Percentiles rank a stretch among this genome's conserved stretches.
These are phyloP conservation scores for Linanthus parryae DNA, from an alignment of 148 eudicot genomes.

Conservation along the genomic window DNA sequence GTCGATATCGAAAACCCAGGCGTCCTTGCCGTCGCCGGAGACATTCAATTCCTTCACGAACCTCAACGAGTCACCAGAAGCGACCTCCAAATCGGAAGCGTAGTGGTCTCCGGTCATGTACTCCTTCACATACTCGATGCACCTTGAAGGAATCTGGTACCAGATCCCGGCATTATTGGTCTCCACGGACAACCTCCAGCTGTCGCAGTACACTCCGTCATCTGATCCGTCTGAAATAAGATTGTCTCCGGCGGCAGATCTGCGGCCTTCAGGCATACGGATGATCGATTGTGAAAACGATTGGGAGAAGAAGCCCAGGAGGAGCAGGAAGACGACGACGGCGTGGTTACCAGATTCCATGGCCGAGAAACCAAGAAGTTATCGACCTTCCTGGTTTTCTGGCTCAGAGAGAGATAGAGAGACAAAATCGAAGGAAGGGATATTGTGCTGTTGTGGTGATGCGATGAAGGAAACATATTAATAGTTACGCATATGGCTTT, in stretches of 20 bases:
- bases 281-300: conserved; percentile 16
- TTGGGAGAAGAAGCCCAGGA: conserved; percentile 11
- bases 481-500: too few relatives aligned
- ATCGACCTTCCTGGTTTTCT: too few relatives aligned
- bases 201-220: conserved; percentile 37
- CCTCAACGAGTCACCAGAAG: conserved; percentile 30
- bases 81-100: conserved; percentile 38
- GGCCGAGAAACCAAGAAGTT: too few relatives aligned
- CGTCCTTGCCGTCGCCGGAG: conserved; percentile 48
- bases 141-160: conserved; percentile 39
- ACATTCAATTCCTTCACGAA: conserved; percentile 40
- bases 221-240: conserved; percentile 13
- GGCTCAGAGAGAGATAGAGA: too few relatives aligned
- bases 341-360: too few relatives aligned
- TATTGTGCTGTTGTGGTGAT: too few relatives aligned
- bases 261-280: conserved; percentile 17
- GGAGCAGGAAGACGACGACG: conserved; percentile 9
- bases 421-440: too few relatives aligned
- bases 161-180: conserved; percentile 57
- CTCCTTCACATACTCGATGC: conserved; percentile 34
- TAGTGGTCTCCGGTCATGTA: conserved; percentile 50
- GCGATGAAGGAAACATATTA: too few relatives aligned
- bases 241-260: conserved; percentile 3
- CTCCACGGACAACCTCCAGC: conserved; percentile 78
- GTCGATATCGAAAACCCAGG: conserved; percentile 85